These are phyloP conservation scores for Cladosporium austrohemisphaericum DNA, from an alignment of 2,329 filamentous ascomycete species.

Conservation along the genomic window DNA sequence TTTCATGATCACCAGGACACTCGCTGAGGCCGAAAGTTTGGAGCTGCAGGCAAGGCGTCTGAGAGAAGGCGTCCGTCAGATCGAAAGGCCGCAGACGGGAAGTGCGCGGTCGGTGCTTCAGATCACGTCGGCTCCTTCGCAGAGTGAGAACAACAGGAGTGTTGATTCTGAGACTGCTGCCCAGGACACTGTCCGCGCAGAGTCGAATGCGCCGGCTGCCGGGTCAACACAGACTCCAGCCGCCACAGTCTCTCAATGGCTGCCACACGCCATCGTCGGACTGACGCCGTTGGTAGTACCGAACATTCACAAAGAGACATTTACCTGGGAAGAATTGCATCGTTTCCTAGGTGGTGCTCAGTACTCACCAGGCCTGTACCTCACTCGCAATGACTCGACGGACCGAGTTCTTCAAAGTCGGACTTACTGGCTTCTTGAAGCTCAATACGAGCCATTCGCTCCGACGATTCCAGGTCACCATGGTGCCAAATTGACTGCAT, in stretches of 20 bases:
- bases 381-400: slow-evolving; percentile 16
- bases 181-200: no score
- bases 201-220: no score
- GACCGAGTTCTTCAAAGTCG: slow-evolving; percentile 23
- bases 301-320: slow-evolving; percentile 29
- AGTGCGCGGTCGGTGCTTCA: no score
- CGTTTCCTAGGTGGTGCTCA: slow-evolving; percentile 35
- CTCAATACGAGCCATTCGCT: slow-evolving; percentile 39
- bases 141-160: no score
- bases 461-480: slow-evolving; percentile 40
- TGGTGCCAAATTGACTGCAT: slow-evolving; percentile 45
- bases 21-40: slow-evolving; percentile 3
- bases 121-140: no score
- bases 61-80: background rate
- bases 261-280: slow-evolving; percentile 35
- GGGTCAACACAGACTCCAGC: no score
- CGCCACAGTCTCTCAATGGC: no score
- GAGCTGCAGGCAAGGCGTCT: background rate
- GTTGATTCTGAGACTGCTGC: no score
- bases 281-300: slow-evolving; percentile 26
- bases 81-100: no score
- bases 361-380: slow-evolving; percentile 41
- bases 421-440: slow-evolving; percentile 42
- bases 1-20: background rate
- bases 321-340: slow-evolving; percentile 38